Percentiles rank a stretch among this genome's conserved stretches.
These are phyloP conservation scores for Mycotypha africana DNA, from an alignment of 371 early-diverging fungal genomes.

Conservation along the genomic window DNA sequence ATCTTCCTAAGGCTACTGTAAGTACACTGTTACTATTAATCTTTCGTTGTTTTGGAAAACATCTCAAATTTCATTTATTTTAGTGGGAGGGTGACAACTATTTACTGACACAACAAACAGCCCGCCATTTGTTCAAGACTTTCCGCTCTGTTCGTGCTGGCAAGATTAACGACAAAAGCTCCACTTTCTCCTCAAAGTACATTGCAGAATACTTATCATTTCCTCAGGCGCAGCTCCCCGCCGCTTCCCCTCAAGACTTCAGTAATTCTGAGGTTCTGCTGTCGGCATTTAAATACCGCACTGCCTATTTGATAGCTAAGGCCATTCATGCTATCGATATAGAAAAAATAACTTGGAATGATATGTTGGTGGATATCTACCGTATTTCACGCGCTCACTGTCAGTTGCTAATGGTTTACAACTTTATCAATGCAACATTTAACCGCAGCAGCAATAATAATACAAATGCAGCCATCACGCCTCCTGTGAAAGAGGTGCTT, in stretches of 20 bases:
- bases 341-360: constrained; percentile 35
- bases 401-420: constrained; percentile 54
- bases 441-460: constrained; percentile 2
- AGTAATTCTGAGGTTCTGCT: constrained; percentile 28
- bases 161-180: constrained; percentile 22
- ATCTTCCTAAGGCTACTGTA: constrained; percentile 70
- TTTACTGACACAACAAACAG: constrained; percentile 74
- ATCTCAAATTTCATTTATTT: background rate
- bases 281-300: constrained; percentile 33
- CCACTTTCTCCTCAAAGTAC: constrained; percentile 39
- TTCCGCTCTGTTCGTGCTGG: constrained; percentile 35
- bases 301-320: constrained; percentile 33
- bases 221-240: constrained; percentile 39
- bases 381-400: constrained; percentile 65
- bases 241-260: constrained; percentile 20
- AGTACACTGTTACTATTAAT: constrained; percentile 1
- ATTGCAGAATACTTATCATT: constrained; percentile 38
- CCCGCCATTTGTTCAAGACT: constrained; percentile 62
- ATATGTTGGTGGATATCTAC: constrained; percentile 49
- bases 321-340: constrained; percentile 31
- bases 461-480: constrained; percentile 1
- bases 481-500: constrained; percentile 8
- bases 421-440: constrained; percentile 50
- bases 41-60: background rate
- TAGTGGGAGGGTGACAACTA: constrained; percentile 86